Evolutionary conservation across 352 stramenopile genomes (phyloP), one percentile per base, ranked within the genome.

Genomic region (Pythium pyrilobum): DNA sequence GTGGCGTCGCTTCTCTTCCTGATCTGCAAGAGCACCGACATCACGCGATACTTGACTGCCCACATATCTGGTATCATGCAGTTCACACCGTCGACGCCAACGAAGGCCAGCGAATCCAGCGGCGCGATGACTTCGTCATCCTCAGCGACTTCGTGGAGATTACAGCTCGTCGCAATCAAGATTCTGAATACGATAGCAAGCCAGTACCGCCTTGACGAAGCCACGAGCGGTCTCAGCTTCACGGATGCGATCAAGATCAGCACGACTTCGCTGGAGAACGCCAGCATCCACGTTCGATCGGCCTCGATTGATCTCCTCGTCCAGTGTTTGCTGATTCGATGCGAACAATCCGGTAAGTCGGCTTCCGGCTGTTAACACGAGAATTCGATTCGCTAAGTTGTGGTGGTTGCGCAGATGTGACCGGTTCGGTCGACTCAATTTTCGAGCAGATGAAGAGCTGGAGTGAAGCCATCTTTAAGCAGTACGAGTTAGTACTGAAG

Each of bases 391-490:
- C 20, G 39, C 28, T 5, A 38, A 47, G 25, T 29, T 39, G 23
- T 24, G 7, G 13, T 24, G 16, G 40, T 27, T 52, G 13, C 32
- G 2, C 40, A 92, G 81, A 83, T 36, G 74, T 89, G 47, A 66
- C 62, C 12, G 81, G 81, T 0, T 74, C 68, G 0, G 39, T 69
- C 0, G 79, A 89, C 8, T 71, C 77, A 3, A 82, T 89, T 16
- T 86, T 73, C 27, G 81, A 90, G 20, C 79, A 92, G 20, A 85
- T 82, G 29, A 83, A 89, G 32, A 81, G 56, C 53, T 92, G 77
- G 72, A 77, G 63, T 6, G 82, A 90, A 38, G 78, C 75, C 2
- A 67, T 89, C 21, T 85, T 92, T 39, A 85, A 85, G 29, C 70
- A 89, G 53, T 71, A 90, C 23, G 85, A 85, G 25, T 57, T 85